These are phyloP conservation scores for Paramecium bursaria DNA, from an alignment of 73 alveolate species.

Conservation along the genomic window DNA sequence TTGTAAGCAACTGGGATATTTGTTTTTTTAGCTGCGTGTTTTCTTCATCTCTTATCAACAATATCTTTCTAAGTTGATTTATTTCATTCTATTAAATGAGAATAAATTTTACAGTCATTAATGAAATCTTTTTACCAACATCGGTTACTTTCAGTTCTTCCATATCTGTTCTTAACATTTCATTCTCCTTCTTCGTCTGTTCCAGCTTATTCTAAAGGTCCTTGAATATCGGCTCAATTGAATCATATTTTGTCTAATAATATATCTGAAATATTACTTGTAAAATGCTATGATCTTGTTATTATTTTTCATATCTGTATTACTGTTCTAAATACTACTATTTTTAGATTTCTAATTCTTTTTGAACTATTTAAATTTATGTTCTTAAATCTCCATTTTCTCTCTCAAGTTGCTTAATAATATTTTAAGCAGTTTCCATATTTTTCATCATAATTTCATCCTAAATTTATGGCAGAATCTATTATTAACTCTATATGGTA, in stretches of 20 bases:
- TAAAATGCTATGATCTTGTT: not conserved
- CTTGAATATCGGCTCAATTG: slow-evolving; percentile 9
- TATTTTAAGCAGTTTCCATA: slow-evolving; percentile 36
- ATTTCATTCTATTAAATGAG: slow-evolving; percentile 11
- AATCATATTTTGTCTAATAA: slow-evolving; percentile 13
- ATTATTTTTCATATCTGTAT: slow-evolving; percentile 34
- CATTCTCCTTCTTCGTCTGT: slow-evolving; percentile 21
- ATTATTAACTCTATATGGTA: too few species aligned
- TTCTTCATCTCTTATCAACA: slow-evolving; percentile 46
- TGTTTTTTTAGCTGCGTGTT: slow-evolving; percentile 5
- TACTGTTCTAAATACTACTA: not conserved
- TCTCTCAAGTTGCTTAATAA: slow-evolving; percentile 24
- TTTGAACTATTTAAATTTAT: not conserved
- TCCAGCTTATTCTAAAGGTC: slow-evolving; percentile 25
- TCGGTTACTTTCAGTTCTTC: slow-evolving; percentile 54
- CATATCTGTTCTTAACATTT: not conserved
- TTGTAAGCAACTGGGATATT: slow-evolving; percentile 20
- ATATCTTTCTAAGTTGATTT: slow-evolving; percentile 9
- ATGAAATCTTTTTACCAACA: slow-evolving; percentile 47
- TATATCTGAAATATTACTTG: not conserved
- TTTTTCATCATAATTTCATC: slow-evolving; percentile 16
- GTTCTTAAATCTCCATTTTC: slow-evolving; percentile 46
- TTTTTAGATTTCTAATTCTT: slow-evolving; percentile 22
- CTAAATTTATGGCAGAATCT: too few species aligned
- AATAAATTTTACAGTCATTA: not conserved